A percentile compares a stretch with the other conserved stretches of the same genome.
phyloP scores from a whole-genome alignment of 495 filamentous ascomycete genomes.

The Podospora appendiculata region DNA sequence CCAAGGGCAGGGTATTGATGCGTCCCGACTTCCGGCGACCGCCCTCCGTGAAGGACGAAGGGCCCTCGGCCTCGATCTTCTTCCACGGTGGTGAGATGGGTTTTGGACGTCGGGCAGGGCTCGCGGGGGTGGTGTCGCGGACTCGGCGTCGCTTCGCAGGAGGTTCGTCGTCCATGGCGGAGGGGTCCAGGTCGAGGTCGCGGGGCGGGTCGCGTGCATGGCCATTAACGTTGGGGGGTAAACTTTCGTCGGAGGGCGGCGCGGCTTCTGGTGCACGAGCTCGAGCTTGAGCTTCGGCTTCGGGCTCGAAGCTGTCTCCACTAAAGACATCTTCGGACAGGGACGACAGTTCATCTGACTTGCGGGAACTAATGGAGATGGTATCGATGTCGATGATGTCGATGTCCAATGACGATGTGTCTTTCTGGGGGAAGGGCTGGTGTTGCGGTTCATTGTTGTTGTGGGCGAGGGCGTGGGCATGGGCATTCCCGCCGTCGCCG shows the following conservation, averaged over 20 bases:
- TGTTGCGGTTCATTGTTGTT: no score
- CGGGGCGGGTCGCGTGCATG: constrained; percentile 2
- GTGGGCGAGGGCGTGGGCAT: constrained; percentile 4
- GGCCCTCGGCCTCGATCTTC: constrained; percentile 75
- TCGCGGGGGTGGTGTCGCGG: constrained; percentile 31
- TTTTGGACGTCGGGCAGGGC: constrained; percentile 32
- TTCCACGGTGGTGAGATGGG: constrained; percentile 87
- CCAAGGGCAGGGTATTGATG: constrained; percentile 65
- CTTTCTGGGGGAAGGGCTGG: no score
- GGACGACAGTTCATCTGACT: background rate
- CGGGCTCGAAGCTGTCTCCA: background rate
- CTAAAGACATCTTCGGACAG: background rate
- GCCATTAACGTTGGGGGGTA: constrained; percentile 14
- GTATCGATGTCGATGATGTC: background rate
- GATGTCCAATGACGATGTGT: no score
- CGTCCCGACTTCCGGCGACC: constrained; percentile 82
- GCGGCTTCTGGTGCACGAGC: background rate
- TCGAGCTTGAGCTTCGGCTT: background rate
- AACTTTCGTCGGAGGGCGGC: background rate
- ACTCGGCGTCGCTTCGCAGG: constrained; percentile 72
- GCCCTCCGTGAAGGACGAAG: constrained; percentile 73
- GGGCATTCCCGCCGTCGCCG: constrained; percentile 18
- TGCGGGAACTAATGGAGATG: background rate
- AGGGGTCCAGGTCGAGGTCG: background rate
- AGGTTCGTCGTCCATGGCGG: constrained; percentile 34